A percentile compares a stretch with the other conserved stretches of the same genome.
These are phyloP conservation scores for Naganishia onofrii DNA, from an alignment of 768 basidiomycete species.

Conservation along the genomic window DNA sequence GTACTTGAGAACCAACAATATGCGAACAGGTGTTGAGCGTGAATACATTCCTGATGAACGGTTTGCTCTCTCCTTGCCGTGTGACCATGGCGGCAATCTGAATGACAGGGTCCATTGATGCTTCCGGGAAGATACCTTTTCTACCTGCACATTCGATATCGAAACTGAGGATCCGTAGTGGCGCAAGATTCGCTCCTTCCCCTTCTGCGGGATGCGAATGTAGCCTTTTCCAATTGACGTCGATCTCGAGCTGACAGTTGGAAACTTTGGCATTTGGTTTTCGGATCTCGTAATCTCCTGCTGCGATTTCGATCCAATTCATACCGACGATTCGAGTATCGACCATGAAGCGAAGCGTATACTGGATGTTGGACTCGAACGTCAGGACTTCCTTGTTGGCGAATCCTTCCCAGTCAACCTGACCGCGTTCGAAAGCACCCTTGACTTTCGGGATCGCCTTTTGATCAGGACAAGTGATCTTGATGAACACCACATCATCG, in stretches of 20 bases:
- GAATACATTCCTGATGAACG: constrained; percentile 94
- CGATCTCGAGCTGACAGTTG: constrained; percentile 83
- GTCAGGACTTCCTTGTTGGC: constrained; percentile 64
- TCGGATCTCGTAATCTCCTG: constrained; percentile 72
- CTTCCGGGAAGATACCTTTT: constrained; percentile 95
- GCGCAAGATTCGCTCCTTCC: constrained; percentile 86
- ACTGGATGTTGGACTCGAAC: constrained; percentile 91
- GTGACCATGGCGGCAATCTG: constrained; percentile 99
- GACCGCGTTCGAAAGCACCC: constrained; percentile 81
- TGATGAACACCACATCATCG: constrained; percentile 74
- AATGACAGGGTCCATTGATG: constrained; percentile 86
- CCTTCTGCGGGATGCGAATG: constrained; percentile 90
- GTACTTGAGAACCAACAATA: constrained; percentile 96
- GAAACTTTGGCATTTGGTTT: constrained; percentile 64
- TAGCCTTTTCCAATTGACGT: constrained; percentile 71
- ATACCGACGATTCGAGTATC: constrained; percentile 92
- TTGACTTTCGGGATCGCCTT: constrained; percentile 78
- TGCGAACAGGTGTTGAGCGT: constrained; percentile 89
- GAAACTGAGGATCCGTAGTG: constrained; percentile 89
- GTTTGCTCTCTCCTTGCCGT: constrained; percentile 85
- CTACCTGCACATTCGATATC: constrained; percentile 99
- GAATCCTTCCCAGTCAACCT: constrained; percentile 65
- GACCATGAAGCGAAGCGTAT: constrained; percentile 93
- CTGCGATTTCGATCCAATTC: constrained; percentile 96
- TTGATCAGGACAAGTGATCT: constrained; percentile 71